phyloP scores from a whole-genome alignment of 495 filamentous ascomycete genomes.

The Penicillium chermesinum region DNA sequence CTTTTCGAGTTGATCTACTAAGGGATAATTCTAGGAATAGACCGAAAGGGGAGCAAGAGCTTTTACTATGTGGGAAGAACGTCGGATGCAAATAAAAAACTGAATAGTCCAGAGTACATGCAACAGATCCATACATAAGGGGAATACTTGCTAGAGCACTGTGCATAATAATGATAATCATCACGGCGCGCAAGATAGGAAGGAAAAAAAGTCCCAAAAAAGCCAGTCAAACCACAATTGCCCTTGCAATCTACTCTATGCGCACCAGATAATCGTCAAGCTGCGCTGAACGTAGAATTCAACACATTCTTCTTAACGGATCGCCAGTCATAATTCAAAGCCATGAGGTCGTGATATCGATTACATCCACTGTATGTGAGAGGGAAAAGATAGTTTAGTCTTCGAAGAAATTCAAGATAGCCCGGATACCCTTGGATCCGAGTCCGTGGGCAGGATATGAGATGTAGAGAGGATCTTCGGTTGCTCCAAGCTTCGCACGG shows the following conservation, averaged over 20 bases:
- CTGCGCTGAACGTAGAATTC: not conserved
- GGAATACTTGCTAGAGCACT: slow-evolving; percentile 16
- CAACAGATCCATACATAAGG: slow-evolving; percentile 17
- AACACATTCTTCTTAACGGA: not conserved
- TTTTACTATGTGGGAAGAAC: not conserved
- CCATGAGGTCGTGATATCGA: slow-evolving; percentile 1
- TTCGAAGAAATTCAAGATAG: slow-evolving; percentile 79
- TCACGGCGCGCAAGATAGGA: not conserved
- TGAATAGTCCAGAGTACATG: slow-evolving; percentile 9
- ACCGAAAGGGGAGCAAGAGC: not conserved
- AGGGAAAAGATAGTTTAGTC: slow-evolving; percentile 38
- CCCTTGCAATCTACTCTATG: slow-evolving; percentile 4
- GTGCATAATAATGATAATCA: not conserved
- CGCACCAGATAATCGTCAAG: not conserved
- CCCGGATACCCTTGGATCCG: slow-evolving; percentile 67
- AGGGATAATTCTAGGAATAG: too few species aligned
- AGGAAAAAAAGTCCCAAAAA: slow-evolving; percentile 5
- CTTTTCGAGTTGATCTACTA: too few species aligned
- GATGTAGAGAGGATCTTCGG: slow-evolving; percentile 74
- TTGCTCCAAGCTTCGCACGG: slow-evolving; percentile 74
- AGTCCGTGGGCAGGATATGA: slow-evolving; percentile 77
- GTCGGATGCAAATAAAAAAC: not conserved
- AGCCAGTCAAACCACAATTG: not conserved
- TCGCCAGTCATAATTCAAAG: slow-evolving; percentile 1
- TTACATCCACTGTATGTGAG: not conserved